Conservation (phyloP, 345 rosid species). For the Angophora floribunda region DNA sequence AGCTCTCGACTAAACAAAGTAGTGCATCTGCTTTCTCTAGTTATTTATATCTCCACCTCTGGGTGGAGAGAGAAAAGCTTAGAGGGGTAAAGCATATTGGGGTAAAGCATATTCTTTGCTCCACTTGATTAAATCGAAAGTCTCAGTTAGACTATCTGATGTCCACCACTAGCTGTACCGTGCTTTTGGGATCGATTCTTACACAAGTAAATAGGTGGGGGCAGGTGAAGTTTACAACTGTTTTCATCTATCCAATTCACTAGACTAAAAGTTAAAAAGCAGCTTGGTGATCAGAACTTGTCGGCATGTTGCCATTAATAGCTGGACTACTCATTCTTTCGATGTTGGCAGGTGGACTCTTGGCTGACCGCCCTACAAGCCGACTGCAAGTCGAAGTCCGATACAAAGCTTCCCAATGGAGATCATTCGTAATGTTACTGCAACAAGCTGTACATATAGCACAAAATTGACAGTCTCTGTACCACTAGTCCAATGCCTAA, state of each 20-base stretch:
- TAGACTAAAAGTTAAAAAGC: not conserved
- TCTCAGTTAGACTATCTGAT: not conserved
- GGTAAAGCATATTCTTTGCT: not conserved
- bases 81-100: not conserved
- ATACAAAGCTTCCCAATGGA: conserved; percentile 27
- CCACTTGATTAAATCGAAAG: not conserved
- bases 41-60: not conserved
- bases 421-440: not conserved
- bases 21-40: not conserved
- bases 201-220: not conserved
- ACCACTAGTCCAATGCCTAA: not conserved
- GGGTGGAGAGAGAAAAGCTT: not conserved
- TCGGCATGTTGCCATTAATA: not conserved
- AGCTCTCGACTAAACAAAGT: not conserved
- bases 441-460: conserved; percentile 19
- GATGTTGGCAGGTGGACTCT: conserved; percentile 44
- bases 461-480: not conserved
- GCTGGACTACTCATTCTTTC: not conserved
- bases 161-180: not conserved
- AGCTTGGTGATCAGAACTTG: not conserved
- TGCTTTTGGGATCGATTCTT: not conserved
- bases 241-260: not conserved
- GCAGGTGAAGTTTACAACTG: not conserved
- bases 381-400: conserved; percentile 36
- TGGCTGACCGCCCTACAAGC: conserved; percentile 52